Base-by-base conservation (phyloP, 352 stramenopile genomes). In the Phytophthora kernoviae region DNA sequence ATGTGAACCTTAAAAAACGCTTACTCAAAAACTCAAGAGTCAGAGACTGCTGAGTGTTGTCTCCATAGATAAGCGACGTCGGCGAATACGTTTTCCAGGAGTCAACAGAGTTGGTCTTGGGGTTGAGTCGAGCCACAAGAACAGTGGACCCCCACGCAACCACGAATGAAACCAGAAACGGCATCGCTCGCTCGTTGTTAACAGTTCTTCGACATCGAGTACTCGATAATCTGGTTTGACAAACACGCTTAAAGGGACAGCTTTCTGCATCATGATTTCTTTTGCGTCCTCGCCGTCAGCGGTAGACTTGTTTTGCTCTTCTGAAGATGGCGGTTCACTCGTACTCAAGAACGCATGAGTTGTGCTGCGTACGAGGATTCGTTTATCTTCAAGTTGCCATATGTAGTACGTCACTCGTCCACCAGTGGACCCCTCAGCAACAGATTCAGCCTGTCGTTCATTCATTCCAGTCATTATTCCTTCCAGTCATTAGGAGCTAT, bases 151-250 rank as follows among this genome's bases (percentile, higher is more conserved):
- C 70, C 87, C 84, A 8, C 84, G 79, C 12, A 95, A 62, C 87
- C 87, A 95, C 4, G 84, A 86, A 59, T 94, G 79, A 1, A 95
- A 54, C 84, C 84, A 92, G 43, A 91, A 79, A 1, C 70, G 69
- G 15, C 75, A 76, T 34, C 76, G 61, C 47, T 95, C 87, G 46
- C 76, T 86, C 1, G 58, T 58, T 14, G 81, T 86, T 18, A 94
- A 50, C 55, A 79, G 73, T 48, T 95, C 87, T 14, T 76, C 58
- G 6, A 87, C 17, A n/a, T 67, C 66, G 0, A 87, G 54, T 8
- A 68, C 61, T 18, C 73, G 66, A 26, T 88, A 81, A 56, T 95
- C 84, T 7, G 81, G 65, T 43, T 93, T 95, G 24, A 89, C 68
- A 39, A 91, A 89, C 2, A 95, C 47, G 9, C 79, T 90, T 42